Conservation (phyloP, 116 monocot species). For the Iris pallida region DNA sequence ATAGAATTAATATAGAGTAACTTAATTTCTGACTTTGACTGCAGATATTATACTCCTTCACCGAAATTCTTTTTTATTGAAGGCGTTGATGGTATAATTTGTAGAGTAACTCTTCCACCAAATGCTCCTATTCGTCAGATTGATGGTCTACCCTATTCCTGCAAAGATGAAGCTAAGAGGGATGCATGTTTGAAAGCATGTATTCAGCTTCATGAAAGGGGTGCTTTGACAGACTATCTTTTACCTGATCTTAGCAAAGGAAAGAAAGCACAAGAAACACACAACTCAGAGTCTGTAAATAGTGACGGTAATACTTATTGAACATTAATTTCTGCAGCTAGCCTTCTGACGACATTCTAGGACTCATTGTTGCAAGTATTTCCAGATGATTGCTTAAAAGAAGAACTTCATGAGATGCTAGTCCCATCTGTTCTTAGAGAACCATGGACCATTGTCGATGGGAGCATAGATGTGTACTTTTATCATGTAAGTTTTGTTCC, state of each 20-base stretch:
- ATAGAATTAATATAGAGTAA: background rate
- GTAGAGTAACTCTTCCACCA: constrained; percentile 78
- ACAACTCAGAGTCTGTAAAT: constrained; percentile 9
- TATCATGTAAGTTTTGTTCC: constrained; percentile 70
- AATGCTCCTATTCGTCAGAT: constrained; percentile 81
- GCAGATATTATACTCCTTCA: constrained; percentile 68
- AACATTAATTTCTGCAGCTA: background rate
- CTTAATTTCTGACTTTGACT: constrained; percentile 10
- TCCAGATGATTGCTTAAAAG: constrained; percentile 61
- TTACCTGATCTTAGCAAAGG: constrained; percentile 43
- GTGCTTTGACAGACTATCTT: constrained; percentile 80
- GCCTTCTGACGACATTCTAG: background rate
- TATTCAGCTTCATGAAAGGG: constrained; percentile 53
- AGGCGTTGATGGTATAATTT: constrained; percentile 53
- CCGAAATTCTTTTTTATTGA: constrained; percentile 69
- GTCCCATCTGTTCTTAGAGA: constrained; percentile 53
- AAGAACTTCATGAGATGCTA: constrained; percentile 78
- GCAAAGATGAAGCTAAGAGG: constrained; percentile 91
- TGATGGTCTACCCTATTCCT: constrained; percentile 53
- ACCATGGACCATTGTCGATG: constrained; percentile 24
- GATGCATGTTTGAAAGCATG: constrained; percentile 79
- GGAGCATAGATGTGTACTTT: constrained; percentile 35
- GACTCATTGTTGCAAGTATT: background rate
- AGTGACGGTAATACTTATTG: constrained; percentile 34
- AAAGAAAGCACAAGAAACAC: constrained; percentile 18